phyloP scores from a whole-genome alignment of 352 stramenopile genomes.

The Globisporangium heterothallicum region DNA sequence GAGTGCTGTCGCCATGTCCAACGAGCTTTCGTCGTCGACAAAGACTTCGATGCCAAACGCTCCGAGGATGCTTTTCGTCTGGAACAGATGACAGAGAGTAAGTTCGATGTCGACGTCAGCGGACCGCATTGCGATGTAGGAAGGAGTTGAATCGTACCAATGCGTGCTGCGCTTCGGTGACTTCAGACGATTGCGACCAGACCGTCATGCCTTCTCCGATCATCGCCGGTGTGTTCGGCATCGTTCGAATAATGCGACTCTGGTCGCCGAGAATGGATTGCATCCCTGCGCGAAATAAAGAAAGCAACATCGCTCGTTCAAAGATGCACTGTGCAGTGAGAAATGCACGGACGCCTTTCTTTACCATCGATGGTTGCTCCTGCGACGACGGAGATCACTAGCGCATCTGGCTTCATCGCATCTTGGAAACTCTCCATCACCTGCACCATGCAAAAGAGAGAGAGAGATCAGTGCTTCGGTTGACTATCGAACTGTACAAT shows the following conservation, averaged over 20 bases:
- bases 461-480: not conserved
- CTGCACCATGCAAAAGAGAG: conserved; percentile 15
- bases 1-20: conserved; percentile 94
- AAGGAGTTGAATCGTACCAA: conserved; percentile 22
- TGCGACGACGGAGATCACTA: conserved; percentile 83
- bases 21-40: conserved; percentile 91
- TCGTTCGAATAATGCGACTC: conserved; percentile 87
- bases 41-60: conserved; percentile 91
- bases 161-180: conserved; percentile 69
- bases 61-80: conserved; percentile 84
- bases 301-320: too few relatives aligned
- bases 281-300: conserved; percentile 20
- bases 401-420: conserved; percentile 44
- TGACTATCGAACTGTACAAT: not conserved
- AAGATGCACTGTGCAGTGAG: too few relatives aligned
- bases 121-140: not conserved
- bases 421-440: conserved; percentile 60
- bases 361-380: conserved; percentile 69
- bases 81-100: not conserved
- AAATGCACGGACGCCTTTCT: not conserved
- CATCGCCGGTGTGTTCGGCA: conserved; percentile 96
- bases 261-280: conserved; percentile 48
- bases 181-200: conserved; percentile 80
- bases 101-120: conserved; percentile 12
- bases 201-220: conserved; percentile 94